Percentiles rank a stretch among this genome's conserved stretches.
phyloP scores from a whole-genome alignment of 2,329 filamentous ascomycete genomes.

The Talaromyces sp. region DNA sequence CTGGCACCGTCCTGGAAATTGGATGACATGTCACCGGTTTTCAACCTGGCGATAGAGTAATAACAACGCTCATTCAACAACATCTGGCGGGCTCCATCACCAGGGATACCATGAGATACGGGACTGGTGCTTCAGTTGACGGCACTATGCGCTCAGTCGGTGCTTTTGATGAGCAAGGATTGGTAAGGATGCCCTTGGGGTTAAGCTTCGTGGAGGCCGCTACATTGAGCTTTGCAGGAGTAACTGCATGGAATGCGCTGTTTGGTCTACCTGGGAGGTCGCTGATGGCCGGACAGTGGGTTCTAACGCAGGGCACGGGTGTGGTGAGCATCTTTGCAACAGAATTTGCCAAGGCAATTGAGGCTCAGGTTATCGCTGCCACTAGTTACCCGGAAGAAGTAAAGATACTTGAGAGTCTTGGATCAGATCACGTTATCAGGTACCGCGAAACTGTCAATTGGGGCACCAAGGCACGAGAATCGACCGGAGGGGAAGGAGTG shows the following conservation, averaged over 20 bases:
- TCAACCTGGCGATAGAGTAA: slow-evolving; percentile 14
- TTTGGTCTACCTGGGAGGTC: slow-evolving; percentile 46
- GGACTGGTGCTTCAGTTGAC: slow-evolving; percentile 46
- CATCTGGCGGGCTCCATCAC: background rate
- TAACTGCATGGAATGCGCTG: slow-evolving; percentile 54
- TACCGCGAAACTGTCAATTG: slow-evolving; percentile 42
- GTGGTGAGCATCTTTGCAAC: slow-evolving; percentile 54
- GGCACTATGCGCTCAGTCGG: slow-evolving; percentile 50
- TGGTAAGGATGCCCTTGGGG: slow-evolving; percentile 47
- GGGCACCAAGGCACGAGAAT: slow-evolving; percentile 35
- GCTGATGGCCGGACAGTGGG: slow-evolving; percentile 40
- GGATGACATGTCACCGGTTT: slow-evolving; percentile 47
- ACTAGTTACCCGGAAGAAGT: slow-evolving; percentile 53
- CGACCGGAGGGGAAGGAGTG: slow-evolving; percentile 41
- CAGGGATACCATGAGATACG: background rate
- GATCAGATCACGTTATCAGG: slow-evolving; percentile 44
- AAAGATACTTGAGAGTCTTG: slow-evolving; percentile 49
- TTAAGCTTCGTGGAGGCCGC: slow-evolving; percentile 46
- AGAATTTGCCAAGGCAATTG: slow-evolving; percentile 46
- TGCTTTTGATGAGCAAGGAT: slow-evolving; percentile 48
- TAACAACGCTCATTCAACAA: slow-evolving; percentile 4
- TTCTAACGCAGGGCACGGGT: slow-evolving; percentile 54
- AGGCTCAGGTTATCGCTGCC: slow-evolving; percentile 57
- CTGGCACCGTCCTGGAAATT: slow-evolving; percentile 56
- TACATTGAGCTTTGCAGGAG: slow-evolving; percentile 47